Conservation (phyloP, 176 grass and related monocot species). For the Areca catechu region DNA sequence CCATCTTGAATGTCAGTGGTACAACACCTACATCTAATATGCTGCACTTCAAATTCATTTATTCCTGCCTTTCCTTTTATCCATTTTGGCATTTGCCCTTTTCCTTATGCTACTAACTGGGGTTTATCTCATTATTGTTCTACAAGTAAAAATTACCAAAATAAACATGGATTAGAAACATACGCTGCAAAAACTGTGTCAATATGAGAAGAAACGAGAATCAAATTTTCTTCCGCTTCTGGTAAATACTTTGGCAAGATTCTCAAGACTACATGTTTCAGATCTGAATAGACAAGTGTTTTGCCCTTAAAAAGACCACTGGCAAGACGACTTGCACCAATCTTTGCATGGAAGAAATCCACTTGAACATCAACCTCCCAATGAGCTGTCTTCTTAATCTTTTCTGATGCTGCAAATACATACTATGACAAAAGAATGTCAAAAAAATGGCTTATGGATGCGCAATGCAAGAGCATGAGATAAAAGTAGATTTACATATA, state of each 20-base stretch:
- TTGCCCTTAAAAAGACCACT: constrained; percentile 78
- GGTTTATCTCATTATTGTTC: too few relatives aligned
- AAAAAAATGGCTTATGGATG: neutral
- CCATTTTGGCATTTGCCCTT: too few relatives aligned
- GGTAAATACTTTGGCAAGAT: constrained; percentile 84
- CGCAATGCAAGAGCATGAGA: too few relatives aligned
- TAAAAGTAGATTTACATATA: too few relatives aligned
- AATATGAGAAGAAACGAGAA: constrained; percentile 94
- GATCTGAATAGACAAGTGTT: constrained; percentile 84
- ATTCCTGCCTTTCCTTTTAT: too few relatives aligned
- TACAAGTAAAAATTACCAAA: too few relatives aligned
- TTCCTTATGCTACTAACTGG: too few relatives aligned
- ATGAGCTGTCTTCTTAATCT: constrained; percentile 87
- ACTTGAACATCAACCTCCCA: constrained; percentile 99
- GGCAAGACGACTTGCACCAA: constrained; percentile 53
- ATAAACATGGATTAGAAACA: constrained; percentile 11
- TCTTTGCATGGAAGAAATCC: constrained; percentile 86
- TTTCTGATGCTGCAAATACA: constrained; percentile 88
- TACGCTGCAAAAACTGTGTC: constrained; percentile 96
- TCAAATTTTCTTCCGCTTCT: constrained; percentile 74
- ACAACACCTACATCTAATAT: too few relatives aligned
- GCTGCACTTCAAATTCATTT: too few relatives aligned
- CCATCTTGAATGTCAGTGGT: too few relatives aligned
- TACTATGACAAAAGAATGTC: constrained; percentile 68
- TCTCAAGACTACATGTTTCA: constrained; percentile 88